These are phyloP conservation scores for Drosera spatulata DNA, from an alignment of 179 eudicot species.

Conservation along the genomic window DNA sequence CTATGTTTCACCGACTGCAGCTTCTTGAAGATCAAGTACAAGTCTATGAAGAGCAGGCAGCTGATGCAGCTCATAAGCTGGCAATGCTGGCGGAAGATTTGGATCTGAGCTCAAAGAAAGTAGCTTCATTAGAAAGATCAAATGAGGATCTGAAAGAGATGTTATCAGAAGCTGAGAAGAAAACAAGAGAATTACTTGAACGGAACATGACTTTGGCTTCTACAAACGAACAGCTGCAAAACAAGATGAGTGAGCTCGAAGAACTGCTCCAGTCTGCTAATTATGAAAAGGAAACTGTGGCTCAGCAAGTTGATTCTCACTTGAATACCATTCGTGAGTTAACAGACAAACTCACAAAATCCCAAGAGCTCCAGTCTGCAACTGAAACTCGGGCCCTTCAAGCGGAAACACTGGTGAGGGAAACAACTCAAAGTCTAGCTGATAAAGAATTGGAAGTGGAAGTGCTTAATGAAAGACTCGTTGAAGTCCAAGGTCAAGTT, in stretches of 20 bases:
- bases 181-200: slow-evolving; percentile 39
- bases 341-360: slow-evolving; percentile 56
- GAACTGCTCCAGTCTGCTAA: slow-evolving; percentile 26
- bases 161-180: slow-evolving; percentile 38
- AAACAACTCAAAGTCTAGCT: slow-evolving; percentile 29
- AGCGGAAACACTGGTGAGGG: slow-evolving; percentile 40
- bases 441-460: slow-evolving; percentile 43
- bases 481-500: slow-evolving; percentile 34
- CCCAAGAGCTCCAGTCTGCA: slow-evolving; percentile 45
- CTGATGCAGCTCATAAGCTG: slow-evolving; percentile 17
- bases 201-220: slow-evolving; percentile 56
- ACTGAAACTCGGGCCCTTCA: slow-evolving; percentile 47
- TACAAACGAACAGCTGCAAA: slow-evolving; percentile 55
- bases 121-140: slow-evolving; percentile 21
- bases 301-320: slow-evolving; percentile 62
- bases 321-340: slow-evolving; percentile 59
- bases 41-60: slow-evolving; percentile 16
- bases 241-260: slow-evolving; percentile 56
- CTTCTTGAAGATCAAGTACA: slow-evolving; percentile 45
- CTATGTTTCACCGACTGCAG: slow-evolving; percentile 42
- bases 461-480: slow-evolving; percentile 35
- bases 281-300: slow-evolving; percentile 51
- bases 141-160: slow-evolving; percentile 47
- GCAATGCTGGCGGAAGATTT: slow-evolving; percentile 37
- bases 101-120: slow-evolving; percentile 22